phyloP scores from a whole-genome alignment of 306 rosid genomes.

The Mucuna pruriens region DNA sequence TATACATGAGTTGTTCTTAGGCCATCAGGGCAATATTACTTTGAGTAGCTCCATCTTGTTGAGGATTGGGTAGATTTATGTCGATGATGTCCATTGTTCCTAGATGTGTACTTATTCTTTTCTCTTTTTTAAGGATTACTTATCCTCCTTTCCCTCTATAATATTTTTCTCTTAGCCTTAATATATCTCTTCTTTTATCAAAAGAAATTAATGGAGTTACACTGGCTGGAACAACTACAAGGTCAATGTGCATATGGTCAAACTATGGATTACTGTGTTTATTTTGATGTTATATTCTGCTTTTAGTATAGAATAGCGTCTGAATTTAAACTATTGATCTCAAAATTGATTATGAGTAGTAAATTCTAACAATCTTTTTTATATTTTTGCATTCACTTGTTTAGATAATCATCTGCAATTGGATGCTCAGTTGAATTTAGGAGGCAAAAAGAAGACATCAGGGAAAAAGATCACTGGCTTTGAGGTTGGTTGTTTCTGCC shows the following conservation, averaged over 20 bases:
- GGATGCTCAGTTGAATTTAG: slow-evolving; percentile 58
- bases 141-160: neutral
- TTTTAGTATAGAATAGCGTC: neutral
- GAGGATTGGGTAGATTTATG: neutral
- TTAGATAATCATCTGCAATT: slow-evolving; percentile 60
- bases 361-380: slow-evolving; percentile 37
- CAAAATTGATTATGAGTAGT: neutral
- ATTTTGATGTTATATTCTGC: slow-evolving; percentile 14
- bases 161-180: neutral
- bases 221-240: neutral
- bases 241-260: neutral
- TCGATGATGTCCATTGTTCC: neutral
- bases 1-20: neutral
- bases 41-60: neutral
- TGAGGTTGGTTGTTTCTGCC: slow-evolving; percentile 57
- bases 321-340: neutral
- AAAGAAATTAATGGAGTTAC: neutral
- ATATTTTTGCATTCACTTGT: slow-evolving; percentile 25
- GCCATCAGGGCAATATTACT: neutral
- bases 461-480: slow-evolving; percentile 75
- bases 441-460: slow-evolving; percentile 68
- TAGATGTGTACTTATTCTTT: neutral
- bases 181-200: neutral
- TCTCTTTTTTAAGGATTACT: neutral
- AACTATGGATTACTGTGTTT: neutral